These are phyloP conservation scores for Lactuca sativa DNA, from an alignment of 129 eudicot genomes.

Conservation along the genomic window DNA sequence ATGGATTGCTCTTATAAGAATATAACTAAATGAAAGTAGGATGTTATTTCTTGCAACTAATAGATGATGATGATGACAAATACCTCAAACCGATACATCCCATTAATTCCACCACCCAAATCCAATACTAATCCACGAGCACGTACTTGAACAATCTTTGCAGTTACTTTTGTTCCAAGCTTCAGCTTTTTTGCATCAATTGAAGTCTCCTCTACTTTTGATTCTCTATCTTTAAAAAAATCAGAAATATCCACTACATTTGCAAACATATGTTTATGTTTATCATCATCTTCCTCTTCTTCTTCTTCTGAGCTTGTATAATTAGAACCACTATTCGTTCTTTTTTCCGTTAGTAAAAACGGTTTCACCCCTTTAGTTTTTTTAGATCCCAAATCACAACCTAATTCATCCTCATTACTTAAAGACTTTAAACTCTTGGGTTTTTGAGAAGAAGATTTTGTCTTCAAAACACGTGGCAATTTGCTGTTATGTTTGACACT, in stretches of 20 bases:
- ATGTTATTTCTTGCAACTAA: neutral
- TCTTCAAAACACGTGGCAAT: slow-evolving; percentile 10
- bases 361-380: slow-evolving; percentile 24
- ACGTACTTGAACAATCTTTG: slow-evolving; percentile 81
- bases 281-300: neutral
- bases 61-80: neutral
- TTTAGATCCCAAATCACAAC: slow-evolving; percentile 10
- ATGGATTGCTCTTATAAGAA: too few relatives aligned
- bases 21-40: too few relatives aligned
- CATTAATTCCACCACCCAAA: slow-evolving; percentile 79
- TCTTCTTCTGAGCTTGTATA: slow-evolving; percentile 26
- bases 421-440: slow-evolving; percentile 7
- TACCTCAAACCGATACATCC: slow-evolving; percentile 91
- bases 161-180: slow-evolving; percentile 62
- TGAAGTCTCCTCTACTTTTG: slow-evolving; percentile 28
- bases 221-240: slow-evolving; percentile 20
- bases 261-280: slow-evolving; percentile 1
- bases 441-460: slow-evolving; percentile 30
- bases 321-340: neutral
- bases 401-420: slow-evolving; percentile 8
- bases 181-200: slow-evolving; percentile 58
- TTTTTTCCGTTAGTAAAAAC: slow-evolving; percentile 27
- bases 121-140: slow-evolving; percentile 82
- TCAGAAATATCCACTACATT: neutral
- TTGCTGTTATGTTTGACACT: slow-evolving; percentile 26